These are phyloP conservation scores for Lithospermum erythrorhizon DNA, from an alignment of 257 asterid species.

Conservation along the genomic window DNA sequence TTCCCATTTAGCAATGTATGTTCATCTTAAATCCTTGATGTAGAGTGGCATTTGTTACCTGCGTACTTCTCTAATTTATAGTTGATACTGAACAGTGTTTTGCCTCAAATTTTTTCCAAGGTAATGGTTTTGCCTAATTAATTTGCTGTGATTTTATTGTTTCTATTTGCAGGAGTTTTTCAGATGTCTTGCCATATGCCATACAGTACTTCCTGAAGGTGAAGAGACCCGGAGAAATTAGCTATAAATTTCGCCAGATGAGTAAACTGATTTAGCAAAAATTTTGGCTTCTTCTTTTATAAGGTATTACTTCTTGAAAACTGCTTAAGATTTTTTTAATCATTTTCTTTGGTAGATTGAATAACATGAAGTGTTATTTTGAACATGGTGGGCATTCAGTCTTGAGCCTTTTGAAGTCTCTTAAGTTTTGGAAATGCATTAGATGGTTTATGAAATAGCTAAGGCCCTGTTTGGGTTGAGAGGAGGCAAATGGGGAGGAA, in stretches of 20 bases:
- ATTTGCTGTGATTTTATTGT: conserved; percentile 7
- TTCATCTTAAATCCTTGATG: no score
- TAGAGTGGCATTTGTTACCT: no score
- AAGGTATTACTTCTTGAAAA: conserved; percentile 41
- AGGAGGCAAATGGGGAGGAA: no score
- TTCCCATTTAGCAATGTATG: no score
- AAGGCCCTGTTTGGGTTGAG: no score
- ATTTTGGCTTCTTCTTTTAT: conserved; percentile 97
- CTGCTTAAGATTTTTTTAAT: not conserved
- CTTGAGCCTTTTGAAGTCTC: not conserved
- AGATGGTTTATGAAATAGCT: no score
- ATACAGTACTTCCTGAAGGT: conserved; percentile 99
- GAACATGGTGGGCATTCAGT: not conserved
- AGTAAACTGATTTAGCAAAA: no score
- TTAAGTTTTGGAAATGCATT: not conserved
- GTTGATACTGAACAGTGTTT: not conserved
- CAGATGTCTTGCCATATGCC: conserved; percentile 99
- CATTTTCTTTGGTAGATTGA: not conserved
- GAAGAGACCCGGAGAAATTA: conserved; percentile 90
- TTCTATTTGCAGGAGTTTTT: conserved; percentile 70
- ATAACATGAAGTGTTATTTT: not conserved
- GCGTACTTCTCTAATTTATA: not conserved
- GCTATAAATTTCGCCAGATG: conserved; percentile 99
- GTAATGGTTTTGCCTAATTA: conserved; percentile 1
- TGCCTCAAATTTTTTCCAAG: not conserved